Percentiles rank a stretch among this genome's conserved stretches.
Conservation (phyloP, 345 rosid species). For the Eucalyptus polyanthemos region DNA sequence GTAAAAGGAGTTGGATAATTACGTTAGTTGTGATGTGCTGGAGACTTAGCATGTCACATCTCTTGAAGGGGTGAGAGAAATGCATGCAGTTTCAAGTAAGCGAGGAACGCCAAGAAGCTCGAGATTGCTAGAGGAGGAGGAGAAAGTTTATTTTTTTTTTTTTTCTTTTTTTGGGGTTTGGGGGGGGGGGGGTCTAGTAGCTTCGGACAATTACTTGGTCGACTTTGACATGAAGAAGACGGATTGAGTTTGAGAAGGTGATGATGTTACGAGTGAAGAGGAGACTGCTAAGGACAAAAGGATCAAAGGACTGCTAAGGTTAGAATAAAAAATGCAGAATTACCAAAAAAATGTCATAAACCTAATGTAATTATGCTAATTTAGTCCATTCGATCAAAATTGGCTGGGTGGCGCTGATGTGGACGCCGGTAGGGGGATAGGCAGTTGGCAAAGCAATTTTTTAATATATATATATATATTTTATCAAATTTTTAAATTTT, state of each 20-base stretch:
- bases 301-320: background rate
- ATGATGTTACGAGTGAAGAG: background rate
- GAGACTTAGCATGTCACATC: background rate
- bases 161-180: no score
- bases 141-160: no score
- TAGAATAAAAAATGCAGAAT: background rate
- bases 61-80: background rate
- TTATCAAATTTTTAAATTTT: no score
- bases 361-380: no score
- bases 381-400: no score
- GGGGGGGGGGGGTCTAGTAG: no score
- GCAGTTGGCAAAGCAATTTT: no score
- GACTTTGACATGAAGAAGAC: background rate
- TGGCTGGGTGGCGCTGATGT: no score
- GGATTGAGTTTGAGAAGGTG: background rate
- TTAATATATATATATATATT: no score
- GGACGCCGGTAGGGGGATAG: no score
- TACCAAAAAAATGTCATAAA: no score
- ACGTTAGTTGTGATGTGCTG: fast-evolving
- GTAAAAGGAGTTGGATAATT: no score
- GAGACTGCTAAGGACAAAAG: background rate
- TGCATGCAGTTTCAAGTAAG: background rate
- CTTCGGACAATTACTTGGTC: background rate
- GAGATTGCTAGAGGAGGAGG: background rate
- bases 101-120: background rate